These are phyloP conservation scores for Rhodotorula sp. DNA, from an alignment of 1,284 basidiomycete species.

Conservation along the genomic window DNA sequence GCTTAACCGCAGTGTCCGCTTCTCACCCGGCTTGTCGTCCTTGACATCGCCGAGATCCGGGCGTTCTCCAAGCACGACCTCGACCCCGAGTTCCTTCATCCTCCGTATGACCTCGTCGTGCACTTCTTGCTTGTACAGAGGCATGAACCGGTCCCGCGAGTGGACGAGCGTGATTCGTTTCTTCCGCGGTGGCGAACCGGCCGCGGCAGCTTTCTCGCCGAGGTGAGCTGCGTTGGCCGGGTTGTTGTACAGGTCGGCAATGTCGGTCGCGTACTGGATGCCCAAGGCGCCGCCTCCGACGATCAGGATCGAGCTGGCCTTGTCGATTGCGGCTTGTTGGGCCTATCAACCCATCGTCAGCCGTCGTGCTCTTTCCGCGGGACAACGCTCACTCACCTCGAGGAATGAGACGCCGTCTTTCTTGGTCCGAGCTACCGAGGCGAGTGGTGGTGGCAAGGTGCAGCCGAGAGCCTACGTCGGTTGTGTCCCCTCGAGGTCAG, in stretches of 20 bases:
- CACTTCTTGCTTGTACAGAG: slow-evolving; percentile 60
- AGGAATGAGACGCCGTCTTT: slow-evolving; percentile 40
- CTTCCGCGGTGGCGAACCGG: slow-evolving; percentile 7
- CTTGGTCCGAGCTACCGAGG: slow-evolving; percentile 45
- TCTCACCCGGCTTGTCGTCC: slow-evolving; percentile 28
- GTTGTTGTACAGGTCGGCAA: slow-evolving; percentile 59
- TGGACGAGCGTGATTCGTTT: slow-evolving; percentile 64
- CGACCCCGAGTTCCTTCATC: slow-evolving; percentile 50
- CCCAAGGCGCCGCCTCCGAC: slow-evolving; percentile 55
- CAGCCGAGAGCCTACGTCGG: slow-evolving; percentile 30
- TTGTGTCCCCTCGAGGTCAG: not conserved
- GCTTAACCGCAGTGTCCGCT: slow-evolving; percentile 34
- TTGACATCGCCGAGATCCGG: slow-evolving; percentile 46
- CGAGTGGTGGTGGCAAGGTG: slow-evolving; percentile 35
- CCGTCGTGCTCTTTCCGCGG: not conserved
- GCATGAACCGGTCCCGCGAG: slow-evolving; percentile 61
- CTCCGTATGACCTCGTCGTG: slow-evolving; percentile 51
- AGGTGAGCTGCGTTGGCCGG: slow-evolving; percentile 22
- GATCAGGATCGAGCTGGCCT: slow-evolving; percentile 51
- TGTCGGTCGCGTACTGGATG: slow-evolving; percentile 66
- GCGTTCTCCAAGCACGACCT: slow-evolving; percentile 51
- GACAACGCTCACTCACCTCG: slow-evolving; percentile 1
- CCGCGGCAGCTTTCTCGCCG: slow-evolving; percentile 3
- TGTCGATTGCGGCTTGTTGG: slow-evolving; percentile 45
- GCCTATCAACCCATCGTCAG: slow-evolving; percentile 20